phyloP scores from a whole-genome alignment of 2,329 filamentous ascomycete genomes.

The Arthrobotrys entomopaga region DNA sequence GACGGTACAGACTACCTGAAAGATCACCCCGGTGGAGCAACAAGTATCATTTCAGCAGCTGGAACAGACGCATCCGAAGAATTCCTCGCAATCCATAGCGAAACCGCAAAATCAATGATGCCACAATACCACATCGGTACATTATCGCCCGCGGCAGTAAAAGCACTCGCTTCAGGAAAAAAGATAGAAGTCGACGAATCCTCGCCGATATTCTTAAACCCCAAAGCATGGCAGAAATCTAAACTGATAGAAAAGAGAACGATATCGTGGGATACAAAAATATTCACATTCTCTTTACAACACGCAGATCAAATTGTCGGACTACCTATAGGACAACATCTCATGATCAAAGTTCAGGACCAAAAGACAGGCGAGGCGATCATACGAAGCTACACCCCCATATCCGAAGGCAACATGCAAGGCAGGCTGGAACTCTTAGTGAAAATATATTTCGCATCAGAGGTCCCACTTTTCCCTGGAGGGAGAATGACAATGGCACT shows the following conservation, averaged over 20 bases:
- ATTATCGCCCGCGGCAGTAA: constrained; percentile 71
- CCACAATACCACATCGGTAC: constrained; percentile 83
- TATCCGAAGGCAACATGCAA: constrained; percentile 71
- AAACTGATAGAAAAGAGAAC: constrained; percentile 74
- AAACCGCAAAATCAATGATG: constrained; percentile 94
- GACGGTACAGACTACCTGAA: constrained; percentile 83
- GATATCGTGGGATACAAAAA: constrained; percentile 79
- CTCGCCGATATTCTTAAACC: constrained; percentile 74
- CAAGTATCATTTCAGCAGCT: constrained; percentile 84
- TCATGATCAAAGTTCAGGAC: constrained; percentile 83
- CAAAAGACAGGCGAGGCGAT: constrained; percentile 75
- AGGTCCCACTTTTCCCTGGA: constrained; percentile 63
- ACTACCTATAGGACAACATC: constrained; percentile 83
- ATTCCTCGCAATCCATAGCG: constrained; percentile 90
- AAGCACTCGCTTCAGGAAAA: constrained; percentile 66
- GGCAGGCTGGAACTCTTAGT: constrained; percentile 79
- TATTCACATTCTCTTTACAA: constrained; percentile 83
- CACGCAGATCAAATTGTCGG: constrained; percentile 76
- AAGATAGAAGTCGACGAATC: constrained; percentile 60
- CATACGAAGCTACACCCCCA: constrained; percentile 86
- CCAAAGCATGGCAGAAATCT: constrained; percentile 78
- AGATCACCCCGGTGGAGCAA: constrained; percentile 84
- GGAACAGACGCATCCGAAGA: constrained; percentile 85
- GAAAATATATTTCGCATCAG: constrained; percentile 78
- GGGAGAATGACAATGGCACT: constrained; percentile 86